Conservation (phyloP, 1,284 basidiomycete genomes). For the Fistulinella staudtii region DNA sequence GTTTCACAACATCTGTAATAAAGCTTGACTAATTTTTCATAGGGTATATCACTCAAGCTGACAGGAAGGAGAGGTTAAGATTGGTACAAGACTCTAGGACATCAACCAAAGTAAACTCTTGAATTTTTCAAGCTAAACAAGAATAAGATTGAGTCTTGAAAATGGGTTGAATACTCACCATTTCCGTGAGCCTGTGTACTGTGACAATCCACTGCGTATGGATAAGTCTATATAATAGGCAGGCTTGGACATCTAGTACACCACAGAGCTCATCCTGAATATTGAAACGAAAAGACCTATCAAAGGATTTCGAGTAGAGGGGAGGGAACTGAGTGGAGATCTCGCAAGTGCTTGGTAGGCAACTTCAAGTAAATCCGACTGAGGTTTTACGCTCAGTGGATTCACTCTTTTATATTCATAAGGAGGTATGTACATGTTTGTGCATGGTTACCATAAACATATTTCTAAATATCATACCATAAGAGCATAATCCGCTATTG, state of each 20-base stretch:
- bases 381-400: no score
- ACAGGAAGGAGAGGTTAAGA: conserved; percentile 92
- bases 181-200: conserved; percentile 87
- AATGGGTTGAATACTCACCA: conserved; percentile 55
- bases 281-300: no score
- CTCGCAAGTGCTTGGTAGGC: no score
- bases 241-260: conserved; percentile 87
- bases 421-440: no score
- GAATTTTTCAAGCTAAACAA: conserved; percentile 85
- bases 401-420: no score
- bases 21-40: conserved; percentile 95
- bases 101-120: conserved; percentile 95
- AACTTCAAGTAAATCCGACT: no score
- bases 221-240: conserved; percentile 92
- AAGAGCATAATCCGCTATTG: no score
- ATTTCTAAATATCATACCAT: no score
- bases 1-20: conserved; percentile 97
- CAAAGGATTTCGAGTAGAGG: no score
- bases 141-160: conserved; percentile 5
- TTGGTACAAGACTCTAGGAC: conserved; percentile 91
- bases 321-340: no score
- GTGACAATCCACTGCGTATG: conserved; percentile 98
- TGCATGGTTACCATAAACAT: no score
- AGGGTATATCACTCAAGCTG: conserved; percentile 89
- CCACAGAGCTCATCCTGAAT: conserved; percentile 74